A percentile compares a stretch with the other conserved stretches of the same genome.
These are phyloP conservation scores for Epichloe sp. DNA, from an alignment of 2,329 filamentous ascomycete species.

Conservation along the genomic window DNA sequence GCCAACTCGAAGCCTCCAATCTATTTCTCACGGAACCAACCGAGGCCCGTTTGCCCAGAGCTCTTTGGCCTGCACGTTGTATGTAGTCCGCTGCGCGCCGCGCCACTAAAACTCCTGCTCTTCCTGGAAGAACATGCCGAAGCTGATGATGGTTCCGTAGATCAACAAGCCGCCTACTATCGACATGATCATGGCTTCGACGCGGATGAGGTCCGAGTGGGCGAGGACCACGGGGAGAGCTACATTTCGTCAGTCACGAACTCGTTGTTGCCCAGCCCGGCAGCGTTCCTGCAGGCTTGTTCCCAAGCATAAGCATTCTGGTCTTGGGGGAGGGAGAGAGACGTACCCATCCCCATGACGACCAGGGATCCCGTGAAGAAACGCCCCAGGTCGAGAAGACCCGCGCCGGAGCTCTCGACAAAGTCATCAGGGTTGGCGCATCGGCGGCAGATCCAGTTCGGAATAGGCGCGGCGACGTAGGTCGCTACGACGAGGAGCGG, in stretches of 20 bases:
- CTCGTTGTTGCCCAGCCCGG: no score
- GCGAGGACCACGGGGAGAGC: slow-evolving; percentile 81
- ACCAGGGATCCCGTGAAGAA: slow-evolving; percentile 95
- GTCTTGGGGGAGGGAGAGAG: slow-evolving; percentile 13
- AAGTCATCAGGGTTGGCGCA: slow-evolving; percentile 93
- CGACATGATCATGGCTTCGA: slow-evolving; percentile 89
- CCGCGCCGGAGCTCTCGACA: slow-evolving; percentile 69
- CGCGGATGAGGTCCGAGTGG: slow-evolving; percentile 69
- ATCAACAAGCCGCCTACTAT: slow-evolving; percentile 86
- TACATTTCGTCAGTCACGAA: slow-evolving; percentile 20
- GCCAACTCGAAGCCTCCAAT: no score
- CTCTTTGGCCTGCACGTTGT: no score
- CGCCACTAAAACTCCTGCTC: slow-evolving; percentile 74
- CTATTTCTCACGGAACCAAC: no score
- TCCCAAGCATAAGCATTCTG: no score
- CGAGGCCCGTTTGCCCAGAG: not conserved
- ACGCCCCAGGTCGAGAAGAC: slow-evolving; percentile 80
- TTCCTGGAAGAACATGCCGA: slow-evolving; percentile 96
- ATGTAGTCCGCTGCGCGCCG: no score
- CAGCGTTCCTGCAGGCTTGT: no score
- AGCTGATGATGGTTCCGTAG: slow-evolving; percentile 96
- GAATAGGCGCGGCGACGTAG: slow-evolving; percentile 83
- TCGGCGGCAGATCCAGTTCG: slow-evolving; percentile 89
- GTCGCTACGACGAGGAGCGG: slow-evolving; percentile 91
- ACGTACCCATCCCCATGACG: slow-evolving; percentile 91